Percentiles rank a stretch among this genome's conserved stretches.
Evolutionary conservation across 2,329 filamentous ascomycete genomes (phyloP).

Genomic region (Fusarium globosum): DNA sequence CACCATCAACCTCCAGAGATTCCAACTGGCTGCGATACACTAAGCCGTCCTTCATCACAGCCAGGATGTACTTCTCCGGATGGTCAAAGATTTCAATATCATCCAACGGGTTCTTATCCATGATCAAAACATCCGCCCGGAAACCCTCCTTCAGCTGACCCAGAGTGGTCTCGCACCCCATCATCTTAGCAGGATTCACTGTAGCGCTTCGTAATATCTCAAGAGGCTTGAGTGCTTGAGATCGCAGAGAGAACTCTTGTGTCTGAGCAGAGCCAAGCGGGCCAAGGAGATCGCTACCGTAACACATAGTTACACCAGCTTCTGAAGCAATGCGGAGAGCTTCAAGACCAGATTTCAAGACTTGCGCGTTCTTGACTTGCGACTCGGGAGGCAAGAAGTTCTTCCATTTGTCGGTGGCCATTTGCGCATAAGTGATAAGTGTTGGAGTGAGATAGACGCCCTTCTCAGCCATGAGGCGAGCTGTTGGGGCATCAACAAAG

Average conservation of each 20-base stretch:
- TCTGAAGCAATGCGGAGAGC: background rate
- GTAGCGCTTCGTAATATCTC: background rate
- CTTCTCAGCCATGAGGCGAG: background rate
- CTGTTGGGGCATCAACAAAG: background rate
- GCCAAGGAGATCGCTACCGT: background rate
- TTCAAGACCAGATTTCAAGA: background rate
- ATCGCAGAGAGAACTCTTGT: background rate
- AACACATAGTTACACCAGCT: background rate
- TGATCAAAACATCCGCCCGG: background rate
- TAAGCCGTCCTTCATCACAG: background rate
- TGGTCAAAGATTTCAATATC: background rate
- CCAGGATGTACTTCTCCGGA: background rate
- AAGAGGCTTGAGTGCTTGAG: background rate
- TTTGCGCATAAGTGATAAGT: background rate
- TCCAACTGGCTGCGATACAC: slow-evolving; percentile 1
- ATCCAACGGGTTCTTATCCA: background rate
- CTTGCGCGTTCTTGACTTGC: background rate
- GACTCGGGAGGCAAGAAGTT: background rate
- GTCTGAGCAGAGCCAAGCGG: background rate
- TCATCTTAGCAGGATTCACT: background rate
- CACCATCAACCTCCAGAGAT: background rate
- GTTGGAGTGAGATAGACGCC: background rate
- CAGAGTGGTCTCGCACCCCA: background rate
- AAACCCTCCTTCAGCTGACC: background rate
- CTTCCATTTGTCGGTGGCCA: background rate